Conservation (phyloP, 2,329 filamentous ascomycete species). For the Amauroascus verrucosus region DNA sequence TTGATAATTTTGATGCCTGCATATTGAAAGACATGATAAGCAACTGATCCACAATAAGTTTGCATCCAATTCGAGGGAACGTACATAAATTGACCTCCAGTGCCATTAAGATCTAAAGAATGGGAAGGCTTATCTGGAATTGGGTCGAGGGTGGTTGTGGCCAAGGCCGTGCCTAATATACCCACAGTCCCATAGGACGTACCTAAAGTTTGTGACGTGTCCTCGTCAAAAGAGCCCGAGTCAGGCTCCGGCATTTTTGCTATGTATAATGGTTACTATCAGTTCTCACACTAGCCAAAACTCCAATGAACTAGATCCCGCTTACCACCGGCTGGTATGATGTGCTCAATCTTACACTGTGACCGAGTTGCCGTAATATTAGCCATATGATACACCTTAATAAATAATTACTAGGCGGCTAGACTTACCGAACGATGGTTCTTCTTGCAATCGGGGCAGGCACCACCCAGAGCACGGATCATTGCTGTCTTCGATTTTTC, state of each 20-base stretch:
- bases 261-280: neutral
- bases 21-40: neutral
- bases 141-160: neutral
- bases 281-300: neutral
- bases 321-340: neutral
- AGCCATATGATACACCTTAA: neutral
- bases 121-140: neutral
- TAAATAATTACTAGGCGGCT: neutral
- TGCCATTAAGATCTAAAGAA: neutral
- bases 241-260: slow-evolving; percentile 1
- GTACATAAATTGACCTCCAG: slow-evolving; percentile 7
- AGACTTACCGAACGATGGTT: slow-evolving; percentile 9
- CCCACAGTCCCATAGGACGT: neutral
- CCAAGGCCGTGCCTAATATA: neutral
- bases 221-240: neutral
- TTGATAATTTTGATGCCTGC: neutral
- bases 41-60: neutral
- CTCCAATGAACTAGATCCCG: too few species aligned
- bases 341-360: slow-evolving; percentile 9
- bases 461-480: slow-evolving; percentile 4
- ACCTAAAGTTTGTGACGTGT: neutral
- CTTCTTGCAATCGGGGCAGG: slow-evolving; percentile 5
- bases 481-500: slow-evolving; percentile 3
- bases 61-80: neutral
- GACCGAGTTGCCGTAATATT: neutral